phyloP scores from a whole-genome alignment of 1,139 yeast genomes.

The Diutina scorzettiae region DNA sequence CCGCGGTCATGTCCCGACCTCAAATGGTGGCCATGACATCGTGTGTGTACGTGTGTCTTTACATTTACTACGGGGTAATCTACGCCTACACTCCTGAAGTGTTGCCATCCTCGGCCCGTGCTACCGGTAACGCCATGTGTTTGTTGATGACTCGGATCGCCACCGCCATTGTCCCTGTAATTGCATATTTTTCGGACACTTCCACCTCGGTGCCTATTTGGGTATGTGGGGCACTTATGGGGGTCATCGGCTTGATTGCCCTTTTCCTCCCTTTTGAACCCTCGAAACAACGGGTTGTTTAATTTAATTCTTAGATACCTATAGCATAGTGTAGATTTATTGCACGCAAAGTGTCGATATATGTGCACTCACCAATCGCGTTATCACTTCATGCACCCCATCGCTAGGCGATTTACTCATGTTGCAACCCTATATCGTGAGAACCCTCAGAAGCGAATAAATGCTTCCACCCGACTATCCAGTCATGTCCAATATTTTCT shows the following conservation, averaged over 20 bases:
- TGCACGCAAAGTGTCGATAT: no score
- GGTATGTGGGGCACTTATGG: slow-evolving; percentile 47
- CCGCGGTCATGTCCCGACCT: slow-evolving; percentile 37
- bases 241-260: slow-evolving; percentile 30
- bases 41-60: slow-evolving; percentile 36
- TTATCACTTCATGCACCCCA: no score
- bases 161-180: slow-evolving; percentile 39
- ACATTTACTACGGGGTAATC: slow-evolving; percentile 42
- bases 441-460: neutral
- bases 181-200: slow-evolving; percentile 34
- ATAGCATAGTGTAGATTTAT: no score
- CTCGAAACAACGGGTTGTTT: slow-evolving; percentile 14
- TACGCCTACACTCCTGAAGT: slow-evolving; percentile 53
- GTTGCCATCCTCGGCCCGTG: slow-evolving; percentile 42
- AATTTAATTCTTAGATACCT: no score
- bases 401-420: neutral
- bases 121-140: slow-evolving; percentile 45
- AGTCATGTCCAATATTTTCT: neutral
- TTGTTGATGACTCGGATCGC: slow-evolving; percentile 33
- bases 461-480: neutral
- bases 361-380: no score
- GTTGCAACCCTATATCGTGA: neutral
- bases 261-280: slow-evolving; percentile 40
- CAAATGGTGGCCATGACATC: slow-evolving; percentile 43
- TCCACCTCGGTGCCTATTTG: slow-evolving; percentile 41